phyloP scores from a whole-genome alignment of 192 early-diverging fungal species.

The Dissophora ornata region DNA sequence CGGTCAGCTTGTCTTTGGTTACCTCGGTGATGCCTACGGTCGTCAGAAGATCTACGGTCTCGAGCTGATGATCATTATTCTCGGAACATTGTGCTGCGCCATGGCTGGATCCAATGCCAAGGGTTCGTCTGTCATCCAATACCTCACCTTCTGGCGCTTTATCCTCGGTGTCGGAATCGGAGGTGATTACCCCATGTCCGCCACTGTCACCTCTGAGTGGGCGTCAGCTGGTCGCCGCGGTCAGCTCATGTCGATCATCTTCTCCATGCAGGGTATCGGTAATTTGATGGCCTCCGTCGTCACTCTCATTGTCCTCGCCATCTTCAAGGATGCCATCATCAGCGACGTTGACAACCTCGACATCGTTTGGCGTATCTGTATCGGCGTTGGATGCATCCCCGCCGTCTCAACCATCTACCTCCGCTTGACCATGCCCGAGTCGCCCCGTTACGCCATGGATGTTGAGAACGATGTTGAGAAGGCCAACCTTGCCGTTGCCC shows the following conservation, averaged over 20 bases:
- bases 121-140: constrained; percentile 68
- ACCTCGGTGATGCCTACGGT: constrained; percentile 88
- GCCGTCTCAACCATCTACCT: constrained; percentile 85
- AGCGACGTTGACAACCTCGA: constrained; percentile 76
- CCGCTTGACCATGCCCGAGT: constrained; percentile 89
- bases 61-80: constrained; percentile 91
- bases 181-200: constrained; percentile 88
- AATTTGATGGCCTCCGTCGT: constrained; percentile 82
- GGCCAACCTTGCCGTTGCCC: constrained; percentile 44
- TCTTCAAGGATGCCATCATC: constrained; percentile 74
- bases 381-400: constrained; percentile 85
- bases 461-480: constrained; percentile 62
- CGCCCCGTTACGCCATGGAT: constrained; percentile 81
- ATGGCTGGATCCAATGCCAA: constrained; percentile 77
- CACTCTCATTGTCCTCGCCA: constrained; percentile 71
- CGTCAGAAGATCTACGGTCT: constrained; percentile 92
- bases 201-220: constrained; percentile 94
- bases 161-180: constrained; percentile 83
- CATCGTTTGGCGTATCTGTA: constrained; percentile 88
- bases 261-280: constrained; percentile 94
- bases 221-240: constrained; percentile 81
- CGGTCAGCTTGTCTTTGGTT: constrained; percentile 89
- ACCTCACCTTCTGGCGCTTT: constrained; percentile 80
- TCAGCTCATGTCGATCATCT: constrained; percentile 84
- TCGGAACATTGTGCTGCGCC: constrained; percentile 85